Conservation (phyloP, 2,329 filamentous ascomycete genomes). For the Hyphodiscus sp. region DNA sequence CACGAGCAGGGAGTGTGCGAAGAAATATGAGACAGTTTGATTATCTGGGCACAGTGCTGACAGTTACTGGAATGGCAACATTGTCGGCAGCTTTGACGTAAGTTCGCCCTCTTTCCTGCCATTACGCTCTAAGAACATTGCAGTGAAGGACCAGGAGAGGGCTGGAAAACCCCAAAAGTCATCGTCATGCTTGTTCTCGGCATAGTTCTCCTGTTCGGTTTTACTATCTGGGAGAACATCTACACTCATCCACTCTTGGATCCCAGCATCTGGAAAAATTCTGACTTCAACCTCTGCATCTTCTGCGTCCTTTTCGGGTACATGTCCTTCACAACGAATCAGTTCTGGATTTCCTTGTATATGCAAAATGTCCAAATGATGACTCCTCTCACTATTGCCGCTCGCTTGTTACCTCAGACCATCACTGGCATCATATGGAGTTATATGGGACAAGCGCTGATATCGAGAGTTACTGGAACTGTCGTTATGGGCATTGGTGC, state of each 20-base stretch:
- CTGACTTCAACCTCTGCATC: constrained; percentile 51
- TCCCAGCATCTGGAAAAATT: constrained; percentile 51
- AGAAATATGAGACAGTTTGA: constrained; percentile 17
- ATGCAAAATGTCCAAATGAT: constrained; percentile 52
- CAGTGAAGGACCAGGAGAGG: constrained; percentile 38
- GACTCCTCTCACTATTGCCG: constrained; percentile 45
- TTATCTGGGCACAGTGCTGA: constrained; percentile 21
- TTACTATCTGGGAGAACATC: constrained; percentile 57
- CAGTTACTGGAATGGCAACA: constrained; percentile 16
- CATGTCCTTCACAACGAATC: constrained; percentile 52
- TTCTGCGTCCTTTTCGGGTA: constrained; percentile 51
- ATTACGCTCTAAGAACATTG: neutral
- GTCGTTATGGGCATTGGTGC: constrained; percentile 46
- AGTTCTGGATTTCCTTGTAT: constrained; percentile 60
- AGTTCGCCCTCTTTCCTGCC: constrained; percentile 2
- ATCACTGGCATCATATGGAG: constrained; percentile 58
- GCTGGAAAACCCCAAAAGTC: constrained; percentile 57
- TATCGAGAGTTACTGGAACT: constrained; percentile 60
- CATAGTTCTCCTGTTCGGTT: constrained; percentile 45
- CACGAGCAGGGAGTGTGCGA: constrained; percentile 30
- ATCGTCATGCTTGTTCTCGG: constrained; percentile 57
- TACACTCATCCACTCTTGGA: constrained; percentile 45
- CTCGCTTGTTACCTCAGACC: constrained; percentile 59
- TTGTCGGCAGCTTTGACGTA: constrained; percentile 23
- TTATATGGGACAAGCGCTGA: constrained; percentile 51